These are phyloP conservation scores for Diaporthe vexans DNA, from an alignment of 2,329 filamentous ascomycete genomes.

Conservation along the genomic window DNA sequence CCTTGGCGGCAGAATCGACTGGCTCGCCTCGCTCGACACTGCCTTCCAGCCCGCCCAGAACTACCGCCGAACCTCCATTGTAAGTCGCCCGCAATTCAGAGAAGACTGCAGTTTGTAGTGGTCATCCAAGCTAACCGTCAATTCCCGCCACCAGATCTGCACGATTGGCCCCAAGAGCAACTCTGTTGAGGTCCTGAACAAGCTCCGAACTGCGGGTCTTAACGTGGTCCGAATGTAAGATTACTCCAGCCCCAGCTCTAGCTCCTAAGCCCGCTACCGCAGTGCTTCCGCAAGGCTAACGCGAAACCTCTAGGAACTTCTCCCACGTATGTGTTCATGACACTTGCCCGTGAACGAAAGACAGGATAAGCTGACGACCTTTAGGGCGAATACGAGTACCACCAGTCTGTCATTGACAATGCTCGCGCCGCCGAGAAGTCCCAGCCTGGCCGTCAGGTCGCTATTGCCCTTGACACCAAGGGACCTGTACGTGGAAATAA, in stretches of 20 bases:
- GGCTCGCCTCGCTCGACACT: conserved; percentile 83
- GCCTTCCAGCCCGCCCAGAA: conserved; percentile 88
- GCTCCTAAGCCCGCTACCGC: background rate
- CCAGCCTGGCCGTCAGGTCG: conserved; percentile 86
- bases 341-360: background rate
- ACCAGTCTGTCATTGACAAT: conserved; percentile 98
- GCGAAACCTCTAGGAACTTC: conserved; percentile 38
- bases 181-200: conserved; percentile 96
- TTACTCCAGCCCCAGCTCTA: background rate
- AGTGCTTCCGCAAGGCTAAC: conserved; percentile 18
- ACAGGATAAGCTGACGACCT: conserved; percentile 51
- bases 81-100: conserved; percentile 27
- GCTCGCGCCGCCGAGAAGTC: conserved; percentile 86
- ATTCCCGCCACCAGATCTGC: conserved; percentile 73
- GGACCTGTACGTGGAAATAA: conserved; percentile 59
- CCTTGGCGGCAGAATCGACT: conserved; percentile 78
- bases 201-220: conserved; percentile 89
- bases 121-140: conserved; percentile 13
- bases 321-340: conserved; percentile 41
- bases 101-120: background rate
- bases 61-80: conserved; percentile 94
- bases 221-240: conserved; percentile 98
- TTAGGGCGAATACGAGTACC: conserved; percentile 86
- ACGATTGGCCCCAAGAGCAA: conserved; percentile 99
- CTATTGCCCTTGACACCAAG: conserved; percentile 89